Evolutionary conservation across 1,284 basidiomycete species (phyloP).

Genomic region (Tremellales sp.): DNA sequence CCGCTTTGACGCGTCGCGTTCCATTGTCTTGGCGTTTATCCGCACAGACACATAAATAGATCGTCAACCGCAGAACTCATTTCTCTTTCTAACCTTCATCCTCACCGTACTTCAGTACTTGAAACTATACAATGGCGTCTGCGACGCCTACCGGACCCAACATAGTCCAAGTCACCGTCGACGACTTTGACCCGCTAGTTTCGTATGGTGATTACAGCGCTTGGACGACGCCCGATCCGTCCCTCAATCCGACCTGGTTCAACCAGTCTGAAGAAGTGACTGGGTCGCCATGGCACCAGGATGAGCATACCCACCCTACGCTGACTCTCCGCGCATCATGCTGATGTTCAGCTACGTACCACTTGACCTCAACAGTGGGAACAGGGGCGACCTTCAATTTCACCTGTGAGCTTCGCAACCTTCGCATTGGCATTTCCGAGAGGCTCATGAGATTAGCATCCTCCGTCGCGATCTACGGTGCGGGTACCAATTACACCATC

Average conservation of each 20-base stretch:
- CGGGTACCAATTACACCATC: constrained; percentile 31
- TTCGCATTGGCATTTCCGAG: not conserved
- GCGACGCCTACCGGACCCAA: no score
- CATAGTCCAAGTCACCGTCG: constrained; percentile 41
- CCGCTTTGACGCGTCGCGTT: no score
- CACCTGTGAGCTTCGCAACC: constrained; percentile 15
- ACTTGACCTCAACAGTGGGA: constrained; percentile 30
- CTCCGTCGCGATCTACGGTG: constrained; percentile 39
- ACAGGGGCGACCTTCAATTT: constrained; percentile 39
- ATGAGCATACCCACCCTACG: constrained; percentile 27
- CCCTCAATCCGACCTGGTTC: constrained; percentile 41
- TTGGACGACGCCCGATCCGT: constrained; percentile 47
- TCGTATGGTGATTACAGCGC: constrained; percentile 28
- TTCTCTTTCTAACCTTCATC: no score
- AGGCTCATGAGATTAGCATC: constrained; percentile 15
- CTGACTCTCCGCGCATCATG: constrained; percentile 12
- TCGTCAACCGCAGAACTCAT: no score
- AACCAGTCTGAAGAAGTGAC: constrained; percentile 33
- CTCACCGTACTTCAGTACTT: no score
- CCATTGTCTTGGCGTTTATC: constrained; percentile 1
- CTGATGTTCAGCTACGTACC: constrained; percentile 35
- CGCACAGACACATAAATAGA: no score
- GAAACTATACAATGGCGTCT: no score
- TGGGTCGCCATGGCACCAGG: constrained; percentile 41
- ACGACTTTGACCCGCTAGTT: constrained; percentile 49